Evolutionary conservation across 306 rosid species (phyloP).

Genomic region (Prunus padus): DNA sequence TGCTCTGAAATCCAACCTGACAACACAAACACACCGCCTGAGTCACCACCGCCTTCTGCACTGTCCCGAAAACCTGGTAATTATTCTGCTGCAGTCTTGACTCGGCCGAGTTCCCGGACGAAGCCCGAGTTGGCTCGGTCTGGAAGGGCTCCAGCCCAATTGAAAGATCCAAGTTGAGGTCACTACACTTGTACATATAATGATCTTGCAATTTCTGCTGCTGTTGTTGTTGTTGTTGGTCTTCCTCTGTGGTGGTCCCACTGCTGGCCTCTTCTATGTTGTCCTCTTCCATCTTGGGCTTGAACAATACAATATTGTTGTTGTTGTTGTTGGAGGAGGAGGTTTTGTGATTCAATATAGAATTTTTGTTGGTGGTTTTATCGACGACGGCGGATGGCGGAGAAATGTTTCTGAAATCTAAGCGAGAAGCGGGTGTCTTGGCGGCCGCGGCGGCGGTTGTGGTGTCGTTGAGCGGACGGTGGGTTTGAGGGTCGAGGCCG

Average conservation of each 20-base stretch:
- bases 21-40: slow-evolving; percentile 40
- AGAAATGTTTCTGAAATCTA: slow-evolving; percentile 33
- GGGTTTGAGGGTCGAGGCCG: slow-evolving; percentile 67
- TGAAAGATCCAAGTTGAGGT: slow-evolving; percentile 56
- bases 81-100: slow-evolving; percentile 27
- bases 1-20: slow-evolving; percentile 37
- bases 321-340: neutral
- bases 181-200: slow-evolving; percentile 3
- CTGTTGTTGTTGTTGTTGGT: slow-evolving; percentile 8
- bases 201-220: no score
- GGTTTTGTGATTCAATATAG: slow-evolving; percentile 8
- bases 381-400: slow-evolving; percentile 23
- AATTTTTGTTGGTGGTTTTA: slow-evolving; percentile 17
- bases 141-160: slow-evolving; percentile 54
- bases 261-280: slow-evolving; percentile 30
- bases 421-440: neutral
- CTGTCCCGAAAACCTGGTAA: neutral
- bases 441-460: slow-evolving; percentile 2
- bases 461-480: slow-evolving; percentile 50
- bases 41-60: slow-evolving; percentile 6
- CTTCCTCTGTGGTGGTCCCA: slow-evolving; percentile 57
- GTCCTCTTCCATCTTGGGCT: slow-evolving; percentile 14
- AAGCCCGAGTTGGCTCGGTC: slow-evolving; percentile 31
- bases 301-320: neutral
- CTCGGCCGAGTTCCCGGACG: slow-evolving; percentile 42